A percentile compares a stretch with the other conserved stretches of the same genome.
phyloP scores from a whole-genome alignment of 768 basidiomycete species.

The Collybia nuda region DNA sequence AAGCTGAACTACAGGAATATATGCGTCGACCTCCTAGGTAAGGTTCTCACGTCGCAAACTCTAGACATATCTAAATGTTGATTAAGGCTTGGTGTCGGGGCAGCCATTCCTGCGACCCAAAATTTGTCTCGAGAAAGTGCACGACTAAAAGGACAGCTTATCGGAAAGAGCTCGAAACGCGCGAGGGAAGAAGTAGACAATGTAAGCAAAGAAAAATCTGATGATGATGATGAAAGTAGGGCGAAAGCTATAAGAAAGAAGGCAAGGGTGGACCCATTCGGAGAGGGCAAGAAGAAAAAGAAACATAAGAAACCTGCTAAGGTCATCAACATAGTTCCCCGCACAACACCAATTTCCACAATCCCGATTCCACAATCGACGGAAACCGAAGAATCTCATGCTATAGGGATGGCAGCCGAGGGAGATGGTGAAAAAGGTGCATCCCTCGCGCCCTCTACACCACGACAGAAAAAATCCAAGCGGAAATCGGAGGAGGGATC shows the following conservation, averaged over 20 bases:
- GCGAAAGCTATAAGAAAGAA: constrained; percentile 61
- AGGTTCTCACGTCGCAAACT: constrained; percentile 7
- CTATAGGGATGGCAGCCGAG: no score
- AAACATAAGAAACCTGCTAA: constrained; percentile 29
- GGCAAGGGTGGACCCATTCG: constrained; percentile 58
- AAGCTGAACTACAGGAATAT: constrained; percentile 64
- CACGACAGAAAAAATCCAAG: constrained; percentile 7
- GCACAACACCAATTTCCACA: not conserved
- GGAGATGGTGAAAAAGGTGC: not conserved
- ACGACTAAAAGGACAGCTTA: constrained; percentile 60
- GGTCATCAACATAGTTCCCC: not conserved
- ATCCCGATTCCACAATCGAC: no score
- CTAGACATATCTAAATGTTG: constrained; percentile 8
- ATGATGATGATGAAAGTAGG: constrained; percentile 61
- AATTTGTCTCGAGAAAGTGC: constrained; percentile 52
- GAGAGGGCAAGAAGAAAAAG: constrained; percentile 42
- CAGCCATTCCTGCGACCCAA: constrained; percentile 50
- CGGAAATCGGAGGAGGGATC: not conserved
- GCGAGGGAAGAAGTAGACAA: constrained; percentile 38
- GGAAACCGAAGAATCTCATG: no score
- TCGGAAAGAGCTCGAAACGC: constrained; percentile 49
- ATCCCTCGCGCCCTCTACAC: constrained; percentile 2
- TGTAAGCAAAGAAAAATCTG: constrained; percentile 22
- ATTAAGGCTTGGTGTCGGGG: constrained; percentile 74
- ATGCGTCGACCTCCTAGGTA: constrained; percentile 74